These are phyloP conservation scores for Pneumocystis murina DNA, from an alignment of 1,139 yeast genomes.

Conservation along the genomic window DNA sequence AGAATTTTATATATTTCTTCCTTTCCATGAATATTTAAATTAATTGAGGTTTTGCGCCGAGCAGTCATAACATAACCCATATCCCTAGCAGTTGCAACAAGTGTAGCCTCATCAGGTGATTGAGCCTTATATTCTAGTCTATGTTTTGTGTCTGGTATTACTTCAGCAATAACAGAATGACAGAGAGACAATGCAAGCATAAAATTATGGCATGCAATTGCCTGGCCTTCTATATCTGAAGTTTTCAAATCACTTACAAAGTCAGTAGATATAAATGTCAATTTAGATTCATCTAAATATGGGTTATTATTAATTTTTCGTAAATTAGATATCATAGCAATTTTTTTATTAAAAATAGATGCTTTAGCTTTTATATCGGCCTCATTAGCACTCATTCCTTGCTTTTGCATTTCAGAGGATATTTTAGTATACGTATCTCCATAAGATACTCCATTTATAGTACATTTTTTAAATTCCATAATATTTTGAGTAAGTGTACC, in stretches of 20 bases:
- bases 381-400: slow-evolving; percentile 61
- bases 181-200: slow-evolving; percentile 82
- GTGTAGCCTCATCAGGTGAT: slow-evolving; percentile 96
- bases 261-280: slow-evolving; percentile 69
- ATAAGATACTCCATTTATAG: slow-evolving; percentile 73
- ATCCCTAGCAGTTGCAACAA: slow-evolving; percentile 86
- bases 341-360: slow-evolving; percentile 48
- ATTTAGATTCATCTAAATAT: slow-evolving; percentile 45
- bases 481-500: slow-evolving; percentile 94
- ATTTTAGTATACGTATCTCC: slow-evolving; percentile 97
- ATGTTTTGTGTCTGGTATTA: slow-evolving; percentile 33
- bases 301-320: slow-evolving; percentile 35
- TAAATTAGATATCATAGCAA: slow-evolving; percentile 47
- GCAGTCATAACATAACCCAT: slow-evolving; percentile 70
- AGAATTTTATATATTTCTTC: slow-evolving; percentile 57
- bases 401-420: slow-evolving; percentile 76
- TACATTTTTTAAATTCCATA: slow-evolving; percentile 91
- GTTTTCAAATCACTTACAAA: slow-evolving; percentile 41
- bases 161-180: slow-evolving; percentile 78
- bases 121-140: slow-evolving; percentile 68
- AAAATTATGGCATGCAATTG: slow-evolving; percentile 53
- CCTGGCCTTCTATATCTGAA: slow-evolving; percentile 39
- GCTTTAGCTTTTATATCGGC: slow-evolving; percentile 50
- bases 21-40: slow-evolving; percentile 61
- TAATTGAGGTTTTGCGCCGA: slow-evolving; percentile 56